Evolutionary conservation across 495 filamentous ascomycete species (phyloP).

Genomic region (Talaromyces wortmannii): DNA sequence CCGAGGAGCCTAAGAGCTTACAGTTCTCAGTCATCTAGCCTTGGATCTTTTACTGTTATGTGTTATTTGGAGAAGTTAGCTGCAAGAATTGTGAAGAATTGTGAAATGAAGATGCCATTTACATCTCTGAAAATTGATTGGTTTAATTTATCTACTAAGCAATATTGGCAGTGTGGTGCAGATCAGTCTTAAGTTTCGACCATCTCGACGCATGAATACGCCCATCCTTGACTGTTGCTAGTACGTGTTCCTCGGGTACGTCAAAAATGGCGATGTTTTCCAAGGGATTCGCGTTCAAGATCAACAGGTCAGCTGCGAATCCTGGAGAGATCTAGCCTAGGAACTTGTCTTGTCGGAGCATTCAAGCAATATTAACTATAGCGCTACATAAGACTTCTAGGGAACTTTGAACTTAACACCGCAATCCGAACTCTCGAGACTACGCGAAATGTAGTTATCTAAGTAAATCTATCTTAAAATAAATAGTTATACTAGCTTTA

Average conservation of each 20-base stretch:
- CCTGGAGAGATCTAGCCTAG: slow-evolving; percentile 38
- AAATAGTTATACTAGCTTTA: slow-evolving; percentile 45
- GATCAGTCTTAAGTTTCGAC: slow-evolving; percentile 16
- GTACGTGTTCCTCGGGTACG: slow-evolving; percentile 31
- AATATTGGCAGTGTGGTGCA: background rate
- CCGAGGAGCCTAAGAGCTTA: background rate
- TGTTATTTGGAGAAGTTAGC: background rate
- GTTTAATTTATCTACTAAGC: background rate
- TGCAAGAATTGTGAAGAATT: background rate
- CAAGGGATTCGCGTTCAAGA: slow-evolving; percentile 39
- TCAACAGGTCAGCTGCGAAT: slow-evolving; percentile 33
- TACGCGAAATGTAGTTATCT: slow-evolving; percentile 37
- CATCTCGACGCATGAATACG: slow-evolving; percentile 38
- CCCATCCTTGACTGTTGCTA: slow-evolving; percentile 45
- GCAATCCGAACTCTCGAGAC: slow-evolving; percentile 41
- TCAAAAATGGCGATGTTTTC: slow-evolving; percentile 46
- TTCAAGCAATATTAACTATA: slow-evolving; percentile 42
- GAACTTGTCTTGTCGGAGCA: slow-evolving; percentile 30
- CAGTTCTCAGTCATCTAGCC: background rate
- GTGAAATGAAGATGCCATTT: background rate
- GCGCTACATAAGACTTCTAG: slow-evolving; percentile 41
- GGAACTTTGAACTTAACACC: slow-evolving; percentile 31
- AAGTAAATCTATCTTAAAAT: slow-evolving; percentile 50
- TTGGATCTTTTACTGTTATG: background rate
- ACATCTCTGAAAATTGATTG: background rate